phyloP scores from a whole-genome alignment of 352 stramenopile genomes.

The Phytophthora chlamydospora region DNA sequence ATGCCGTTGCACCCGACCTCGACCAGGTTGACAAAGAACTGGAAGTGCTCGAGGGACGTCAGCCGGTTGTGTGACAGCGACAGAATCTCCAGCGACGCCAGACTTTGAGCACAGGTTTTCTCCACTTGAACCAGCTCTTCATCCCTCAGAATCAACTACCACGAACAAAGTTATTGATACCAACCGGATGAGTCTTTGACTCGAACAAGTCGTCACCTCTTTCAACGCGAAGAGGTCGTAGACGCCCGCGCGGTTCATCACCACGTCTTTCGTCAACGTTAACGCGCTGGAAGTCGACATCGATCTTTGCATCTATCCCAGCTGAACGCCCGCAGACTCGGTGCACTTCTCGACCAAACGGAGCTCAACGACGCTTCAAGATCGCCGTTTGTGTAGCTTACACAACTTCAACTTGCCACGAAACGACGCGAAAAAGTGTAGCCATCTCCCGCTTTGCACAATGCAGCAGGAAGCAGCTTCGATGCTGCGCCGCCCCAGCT shows the following conservation, averaged over 20 bases:
- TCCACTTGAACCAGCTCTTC: conserved; percentile 58
- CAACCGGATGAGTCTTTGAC: neutral
- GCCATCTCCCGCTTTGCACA: conserved; percentile 14
- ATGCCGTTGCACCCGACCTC: conserved; percentile 44
- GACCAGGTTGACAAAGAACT: conserved; percentile 74
- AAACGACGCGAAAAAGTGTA: conserved; percentile 32
- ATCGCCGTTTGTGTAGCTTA: conserved; percentile 28
- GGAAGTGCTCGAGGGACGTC: conserved; percentile 61
- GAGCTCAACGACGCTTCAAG: conserved; percentile 41
- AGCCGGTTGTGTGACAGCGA: conserved; percentile 85
- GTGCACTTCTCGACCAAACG: no score
- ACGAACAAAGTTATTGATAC: neutral
- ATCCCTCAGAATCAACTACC: conserved; percentile 77
- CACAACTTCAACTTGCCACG: conserved; percentile 21
- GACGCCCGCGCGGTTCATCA: conserved; percentile 61
- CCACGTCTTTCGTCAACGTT: conserved; percentile 51
- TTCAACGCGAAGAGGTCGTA: conserved; percentile 70
- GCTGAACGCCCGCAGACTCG: neutral
- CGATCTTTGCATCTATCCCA: neutral
- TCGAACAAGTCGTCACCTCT: conserved; percentile 44
- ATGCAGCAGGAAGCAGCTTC: conserved; percentile 21
- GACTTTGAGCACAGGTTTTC: conserved; percentile 55
- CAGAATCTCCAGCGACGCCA: conserved; percentile 75
- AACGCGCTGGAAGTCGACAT: conserved; percentile 5
- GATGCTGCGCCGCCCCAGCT: conserved; percentile 13